Evolutionary conservation across 2,329 filamentous ascomycete genomes (phyloP).

Genomic region (Polytolypa hystricis): DNA sequence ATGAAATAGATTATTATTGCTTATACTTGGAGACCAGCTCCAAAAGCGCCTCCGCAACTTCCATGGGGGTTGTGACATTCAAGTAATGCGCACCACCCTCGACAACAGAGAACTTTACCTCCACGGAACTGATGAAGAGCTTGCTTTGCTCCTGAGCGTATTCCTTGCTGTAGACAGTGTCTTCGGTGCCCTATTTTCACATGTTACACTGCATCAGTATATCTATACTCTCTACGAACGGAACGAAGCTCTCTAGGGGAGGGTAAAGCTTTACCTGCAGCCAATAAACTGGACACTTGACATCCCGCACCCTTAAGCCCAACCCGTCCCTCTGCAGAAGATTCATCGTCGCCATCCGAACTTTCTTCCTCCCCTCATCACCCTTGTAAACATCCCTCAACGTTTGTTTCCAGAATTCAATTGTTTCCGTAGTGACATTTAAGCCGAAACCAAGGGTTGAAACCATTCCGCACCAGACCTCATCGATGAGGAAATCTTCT

Average conservation of each 20-base stretch:
- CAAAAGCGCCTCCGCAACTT: constrained; percentile 35
- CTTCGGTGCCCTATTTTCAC: no score
- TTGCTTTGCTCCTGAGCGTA: constrained; percentile 38
- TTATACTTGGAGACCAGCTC: constrained; percentile 21
- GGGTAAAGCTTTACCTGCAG: constrained; percentile 38
- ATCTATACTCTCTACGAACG: no score
- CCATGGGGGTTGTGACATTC: constrained; percentile 35
- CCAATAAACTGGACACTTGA: constrained; percentile 42
- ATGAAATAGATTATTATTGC: no score
- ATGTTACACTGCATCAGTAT: no score
- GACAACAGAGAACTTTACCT: constrained; percentile 34
- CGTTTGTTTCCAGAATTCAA: constrained; percentile 35
- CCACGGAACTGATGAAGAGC: constrained; percentile 34
- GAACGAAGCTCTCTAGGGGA: no score
- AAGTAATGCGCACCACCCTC: constrained; percentile 42
- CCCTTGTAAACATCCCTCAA: constrained; percentile 38
- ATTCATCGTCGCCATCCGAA: constrained; percentile 41
- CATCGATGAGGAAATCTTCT: constrained; percentile 32
- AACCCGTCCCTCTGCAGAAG: constrained; percentile 39
- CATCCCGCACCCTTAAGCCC: constrained; percentile 34
- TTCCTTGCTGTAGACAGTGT: constrained; percentile 31
- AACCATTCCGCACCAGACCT: constrained; percentile 36
- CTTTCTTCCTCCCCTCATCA: constrained; percentile 37
- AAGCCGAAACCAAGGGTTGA: constrained; percentile 39
- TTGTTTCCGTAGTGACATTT: constrained; percentile 23